Conservation (phyloP, 306 rosid genomes). For the Cyclanthera cordifolia region DNA sequence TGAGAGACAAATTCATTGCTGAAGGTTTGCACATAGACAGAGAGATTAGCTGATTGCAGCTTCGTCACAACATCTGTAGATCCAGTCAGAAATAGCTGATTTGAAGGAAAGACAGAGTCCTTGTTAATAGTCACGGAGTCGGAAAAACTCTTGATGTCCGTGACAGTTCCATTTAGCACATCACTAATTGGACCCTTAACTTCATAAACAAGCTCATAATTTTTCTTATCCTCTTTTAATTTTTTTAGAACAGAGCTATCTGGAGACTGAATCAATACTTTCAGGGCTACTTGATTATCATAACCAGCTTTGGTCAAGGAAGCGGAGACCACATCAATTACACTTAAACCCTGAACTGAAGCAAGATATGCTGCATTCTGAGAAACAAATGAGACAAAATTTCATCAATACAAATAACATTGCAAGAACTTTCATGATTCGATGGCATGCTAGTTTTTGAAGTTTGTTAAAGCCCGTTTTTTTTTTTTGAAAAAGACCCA, state of each 20-base stretch:
- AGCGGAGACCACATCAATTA: conserved; percentile 39
- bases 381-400: conserved; percentile 13
- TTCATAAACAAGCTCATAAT: conserved; percentile 54
- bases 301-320: conserved; percentile 59
- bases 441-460: neutral
- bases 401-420: neutral
- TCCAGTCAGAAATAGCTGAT: conserved; percentile 11
- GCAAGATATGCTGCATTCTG: conserved; percentile 88
- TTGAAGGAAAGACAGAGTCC: conserved; percentile 38
- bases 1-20: conserved; percentile 87
- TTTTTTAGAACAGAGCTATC: conserved; percentile 56
- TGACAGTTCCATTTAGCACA: conserved; percentile 28
- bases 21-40: conserved; percentile 65
- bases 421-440: neutral
- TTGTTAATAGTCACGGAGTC: conserved; percentile 50
- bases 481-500: no score
- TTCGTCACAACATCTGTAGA: conserved; percentile 25
- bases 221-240: conserved; percentile 40
- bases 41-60: conserved; percentile 38
- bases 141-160: conserved; percentile 59
- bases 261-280: conserved; percentile 67
- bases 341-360: conserved; percentile 28
- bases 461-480: neutral
- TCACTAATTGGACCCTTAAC: conserved; percentile 45
- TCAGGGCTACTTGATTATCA: conserved; percentile 32